Percentiles rank a stretch among this genome's conserved stretches.
These are phyloP conservation scores for Thielaviopsis musarum DNA, from an alignment of 2,329 filamentous ascomycete genomes.

Conservation along the genomic window DNA sequence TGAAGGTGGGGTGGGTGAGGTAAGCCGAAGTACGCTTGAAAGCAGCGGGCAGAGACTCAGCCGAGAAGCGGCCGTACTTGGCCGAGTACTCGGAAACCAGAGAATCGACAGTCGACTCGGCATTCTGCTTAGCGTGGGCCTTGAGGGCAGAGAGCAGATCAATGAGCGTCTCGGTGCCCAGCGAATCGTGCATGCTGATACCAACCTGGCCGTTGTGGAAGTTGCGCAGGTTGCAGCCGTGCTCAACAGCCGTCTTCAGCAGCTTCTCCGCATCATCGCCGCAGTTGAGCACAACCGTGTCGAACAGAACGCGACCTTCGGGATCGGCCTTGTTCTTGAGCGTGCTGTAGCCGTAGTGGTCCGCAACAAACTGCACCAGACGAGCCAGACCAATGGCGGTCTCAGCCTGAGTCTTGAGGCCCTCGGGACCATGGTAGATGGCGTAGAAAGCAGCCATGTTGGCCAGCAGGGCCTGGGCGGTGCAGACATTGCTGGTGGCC, in stretches of 20 bases:
- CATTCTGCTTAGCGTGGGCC: constrained; percentile 16
- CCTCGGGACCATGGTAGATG: constrained; percentile 77
- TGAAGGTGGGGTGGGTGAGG: constrained; percentile 85
- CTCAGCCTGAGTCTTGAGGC: constrained; percentile 69
- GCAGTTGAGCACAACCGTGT: constrained; percentile 57
- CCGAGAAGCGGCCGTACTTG: constrained; percentile 6
- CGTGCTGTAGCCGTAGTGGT: constrained; percentile 46
- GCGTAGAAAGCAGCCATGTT: constrained; percentile 96
- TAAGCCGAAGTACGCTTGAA: constrained; percentile 59
- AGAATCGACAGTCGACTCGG: constrained; percentile 12
- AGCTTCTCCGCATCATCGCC: constrained; percentile 26
- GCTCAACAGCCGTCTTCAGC: constrained; percentile 2
- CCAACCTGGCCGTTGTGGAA: constrained; percentile 19
- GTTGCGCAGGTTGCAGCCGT: constrained; percentile 16
- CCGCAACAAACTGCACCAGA: constrained; percentile 48
- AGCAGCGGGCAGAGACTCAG: constrained; percentile 30
- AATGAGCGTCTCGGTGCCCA: constrained; percentile 25
- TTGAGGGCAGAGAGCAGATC: constrained; percentile 25
- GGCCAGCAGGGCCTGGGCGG: constrained; percentile 78
- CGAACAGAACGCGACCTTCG: constrained; percentile 49
- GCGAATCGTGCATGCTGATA: constrained; percentile 19
- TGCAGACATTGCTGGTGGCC: constrained; percentile 95
- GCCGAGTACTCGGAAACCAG: constrained; percentile 15
- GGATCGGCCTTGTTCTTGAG: constrained; percentile 37
- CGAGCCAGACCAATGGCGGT: constrained; percentile 56